Base-by-base conservation (phyloP, 2,329 filamentous ascomycete species). In the Microcera coccophila region DNA sequence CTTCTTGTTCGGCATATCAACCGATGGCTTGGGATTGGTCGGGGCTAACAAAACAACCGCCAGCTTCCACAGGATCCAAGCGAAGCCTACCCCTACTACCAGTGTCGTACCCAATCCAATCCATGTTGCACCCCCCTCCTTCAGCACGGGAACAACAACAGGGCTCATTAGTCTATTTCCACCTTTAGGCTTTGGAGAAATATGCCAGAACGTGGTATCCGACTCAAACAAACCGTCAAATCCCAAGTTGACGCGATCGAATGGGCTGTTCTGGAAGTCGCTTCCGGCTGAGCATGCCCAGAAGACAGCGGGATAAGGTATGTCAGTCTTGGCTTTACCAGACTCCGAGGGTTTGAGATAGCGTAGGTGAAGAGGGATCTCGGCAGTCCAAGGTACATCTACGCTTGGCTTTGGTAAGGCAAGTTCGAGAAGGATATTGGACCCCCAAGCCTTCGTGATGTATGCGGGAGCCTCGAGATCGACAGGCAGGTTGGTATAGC, bases 391-490 rank as follows among this genome's bases (percentile, higher is more conserved):
- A 11, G 68, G 63, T 14, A 70, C 58, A 15, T 66, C 62, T 55
- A 62, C 54, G 7, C 53, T 44, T 4, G 53, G 12, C 1, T 55
- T 46, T 0, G 84, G 79, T 1, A 75, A 72, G 0, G 79, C 77
- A 29, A 97, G 74, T 60, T 93, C 83, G 16, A 96, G 67, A 4
- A 96, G 74, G 14, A 89, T 73, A 14, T 77, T 81, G 1, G 85
- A 90, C 4, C 91, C 91, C 91, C 91, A 96, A 22, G 74, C 65
- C 5, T 75, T 61, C 21, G 89, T 76, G 2, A 83, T 80, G 71
- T 94, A 97, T 55, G 85, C 84, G 2, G 91, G 91, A 1, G 89
- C 90, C 69, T 97, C 91, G 40, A 97, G 82, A 54, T 97, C 90
- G 5, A 90, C 86, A 16, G 88, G 87, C 11, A 86, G 78, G 19